A percentile compares a stretch with the other conserved stretches of the same genome.
phyloP scores from a whole-genome alignment of 139 green algal species.

The Tetraselmis striata region DNA sequence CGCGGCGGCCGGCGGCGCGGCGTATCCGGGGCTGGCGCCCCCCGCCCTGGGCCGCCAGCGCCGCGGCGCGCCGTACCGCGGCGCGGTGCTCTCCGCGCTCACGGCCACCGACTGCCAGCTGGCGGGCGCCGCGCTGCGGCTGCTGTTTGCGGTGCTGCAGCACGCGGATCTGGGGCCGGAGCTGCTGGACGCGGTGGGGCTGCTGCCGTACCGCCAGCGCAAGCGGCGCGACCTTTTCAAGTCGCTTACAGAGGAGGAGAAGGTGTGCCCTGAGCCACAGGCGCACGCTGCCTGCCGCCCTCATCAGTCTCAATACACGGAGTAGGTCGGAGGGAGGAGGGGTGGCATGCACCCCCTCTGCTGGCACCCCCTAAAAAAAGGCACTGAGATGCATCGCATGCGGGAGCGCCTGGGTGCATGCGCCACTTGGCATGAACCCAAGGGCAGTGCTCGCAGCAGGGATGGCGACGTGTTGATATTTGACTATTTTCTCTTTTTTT shows the following conservation, averaged over 20 bases:
- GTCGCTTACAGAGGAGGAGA: neutral
- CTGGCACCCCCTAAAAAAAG: too few species aligned
- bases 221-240: neutral
- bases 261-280: too few species aligned
- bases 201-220: slow-evolving; percentile 16
- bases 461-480: too few species aligned
- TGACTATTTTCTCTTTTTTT: too few species aligned
- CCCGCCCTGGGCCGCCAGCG: slow-evolving; percentile 10
- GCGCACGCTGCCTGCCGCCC: too few species aligned
- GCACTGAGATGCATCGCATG: too few species aligned
- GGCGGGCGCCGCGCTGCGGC: slow-evolving; percentile 20
- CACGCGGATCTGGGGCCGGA: slow-evolving; percentile 14
- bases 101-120: slow-evolving; percentile 3
- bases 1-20: neutral
- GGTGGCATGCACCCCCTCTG: too few species aligned
- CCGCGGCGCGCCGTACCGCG: neutral
- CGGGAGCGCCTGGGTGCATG: too few species aligned
- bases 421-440: too few species aligned
- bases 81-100: neutral
- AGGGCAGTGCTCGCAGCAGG: too few species aligned
- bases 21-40: neutral
- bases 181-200: slow-evolving; percentile 23
- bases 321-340: too few species aligned
- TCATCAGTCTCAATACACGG: too few species aligned
- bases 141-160: slow-evolving; percentile 28